Conservation (phyloP, 768 basidiomycete genomes). For the Hydnomerulius pinastri region DNA sequence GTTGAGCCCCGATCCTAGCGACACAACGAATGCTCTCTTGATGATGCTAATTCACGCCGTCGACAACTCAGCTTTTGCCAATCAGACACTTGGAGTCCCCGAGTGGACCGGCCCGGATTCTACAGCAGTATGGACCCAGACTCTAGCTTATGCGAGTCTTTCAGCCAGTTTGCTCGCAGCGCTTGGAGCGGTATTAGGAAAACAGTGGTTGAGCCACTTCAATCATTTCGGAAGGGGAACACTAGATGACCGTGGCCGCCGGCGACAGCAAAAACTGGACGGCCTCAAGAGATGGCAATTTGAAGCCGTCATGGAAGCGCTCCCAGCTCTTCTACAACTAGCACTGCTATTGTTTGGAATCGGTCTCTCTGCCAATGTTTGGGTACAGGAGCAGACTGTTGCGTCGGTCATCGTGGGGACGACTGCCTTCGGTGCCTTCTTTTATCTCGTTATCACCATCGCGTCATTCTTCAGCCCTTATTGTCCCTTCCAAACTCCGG, state of each 20-base stretch:
- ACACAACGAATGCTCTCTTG: conserved; percentile 29
- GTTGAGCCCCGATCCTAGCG: conserved; percentile 31
- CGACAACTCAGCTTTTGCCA: conserved; percentile 11
- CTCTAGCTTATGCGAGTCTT: conserved; percentile 21
- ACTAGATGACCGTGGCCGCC: conserved; percentile 13
- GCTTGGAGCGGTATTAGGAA: conserved; percentile 20
- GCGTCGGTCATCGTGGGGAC: conserved; percentile 10
- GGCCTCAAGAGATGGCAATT: conserved; percentile 21
- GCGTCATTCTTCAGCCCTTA: conserved; percentile 4
- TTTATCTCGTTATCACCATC: conserved; percentile 19
- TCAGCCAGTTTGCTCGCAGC: conserved; percentile 23
- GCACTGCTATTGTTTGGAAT: conserved; percentile 22
- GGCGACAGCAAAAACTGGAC: conserved; percentile 18
- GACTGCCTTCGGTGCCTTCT: conserved; percentile 10
- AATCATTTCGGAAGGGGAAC: conserved; percentile 12
- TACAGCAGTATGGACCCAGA: conserved; percentile 14
- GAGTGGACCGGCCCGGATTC: conserved; percentile 19
- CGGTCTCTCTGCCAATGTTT: conserved; percentile 15
- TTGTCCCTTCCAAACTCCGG: background rate
- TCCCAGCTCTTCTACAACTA: conserved; percentile 21
- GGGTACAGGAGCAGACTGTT: conserved; percentile 11
- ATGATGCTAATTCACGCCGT: conserved; percentile 14
- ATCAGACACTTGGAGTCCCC: conserved; percentile 6
- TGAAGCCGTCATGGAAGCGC: conserved; percentile 7
- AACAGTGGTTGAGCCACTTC: conserved; percentile 16